Conservation (phyloP, 441 rosid genomes). For the Biscutella laevigata region DNA sequence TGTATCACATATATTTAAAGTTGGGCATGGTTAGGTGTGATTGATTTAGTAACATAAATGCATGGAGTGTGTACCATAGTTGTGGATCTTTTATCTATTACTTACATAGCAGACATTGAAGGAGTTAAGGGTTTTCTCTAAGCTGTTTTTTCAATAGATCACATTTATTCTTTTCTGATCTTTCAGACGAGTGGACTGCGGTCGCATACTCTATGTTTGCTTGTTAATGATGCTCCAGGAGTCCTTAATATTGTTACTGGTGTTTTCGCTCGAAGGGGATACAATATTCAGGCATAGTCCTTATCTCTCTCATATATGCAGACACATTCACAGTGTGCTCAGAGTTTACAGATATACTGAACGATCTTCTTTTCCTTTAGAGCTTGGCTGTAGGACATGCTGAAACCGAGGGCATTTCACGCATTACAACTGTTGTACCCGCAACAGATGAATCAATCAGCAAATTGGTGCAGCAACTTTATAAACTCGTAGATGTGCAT, state of each 20-base stretch:
- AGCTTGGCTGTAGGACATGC: constrained; percentile 91
- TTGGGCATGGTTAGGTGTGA: background rate
- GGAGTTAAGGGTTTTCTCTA: background rate
- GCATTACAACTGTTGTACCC: constrained; percentile 81
- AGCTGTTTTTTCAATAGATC: background rate
- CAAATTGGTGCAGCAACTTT: constrained; percentile 79
- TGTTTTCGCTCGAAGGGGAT: constrained; percentile 80
- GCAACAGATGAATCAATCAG: constrained; percentile 79
- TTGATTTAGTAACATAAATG: background rate
- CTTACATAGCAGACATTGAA: background rate
- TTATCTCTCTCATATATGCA: constrained; percentile 4
- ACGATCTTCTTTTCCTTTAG: constrained; percentile 31
- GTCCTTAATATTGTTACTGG: constrained; percentile 80
- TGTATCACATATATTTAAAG: background rate
- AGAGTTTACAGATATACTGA: constrained; percentile 6
- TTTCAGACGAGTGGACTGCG: constrained; percentile 76
- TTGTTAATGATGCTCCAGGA: constrained; percentile 74
- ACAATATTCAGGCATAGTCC: constrained; percentile 65
- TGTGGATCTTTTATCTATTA: background rate
- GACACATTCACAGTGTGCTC: background rate
- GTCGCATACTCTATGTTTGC: constrained; percentile 74
- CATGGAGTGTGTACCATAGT: background rate
- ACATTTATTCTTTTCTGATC: constrained; percentile 1
- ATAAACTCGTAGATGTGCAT: constrained; percentile 64
- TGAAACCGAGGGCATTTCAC: constrained; percentile 70